phyloP scores from a whole-genome alignment of 305 asterid species.

The Fraxinus angustifolia region DNA sequence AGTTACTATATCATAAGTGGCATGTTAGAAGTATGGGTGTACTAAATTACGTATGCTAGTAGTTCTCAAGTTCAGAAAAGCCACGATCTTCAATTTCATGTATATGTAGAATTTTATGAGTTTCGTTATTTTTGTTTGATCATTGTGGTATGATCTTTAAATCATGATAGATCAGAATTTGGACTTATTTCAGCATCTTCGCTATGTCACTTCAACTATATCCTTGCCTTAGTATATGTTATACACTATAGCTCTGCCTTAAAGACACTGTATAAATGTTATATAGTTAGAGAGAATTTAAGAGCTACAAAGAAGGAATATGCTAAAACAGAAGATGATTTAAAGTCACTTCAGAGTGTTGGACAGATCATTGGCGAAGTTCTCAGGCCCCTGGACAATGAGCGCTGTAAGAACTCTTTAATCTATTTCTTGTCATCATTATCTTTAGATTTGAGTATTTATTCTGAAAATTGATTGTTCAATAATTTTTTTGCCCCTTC shows the following conservation, averaged over 20 bases:
- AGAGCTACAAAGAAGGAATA: conserved; percentile 79
- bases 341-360: conserved; percentile 95
- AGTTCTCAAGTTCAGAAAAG: background rate
- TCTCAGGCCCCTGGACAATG: conserved; percentile 93
- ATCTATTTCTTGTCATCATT: conserved; percentile 2
- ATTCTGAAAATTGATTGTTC: conserved; percentile 1
- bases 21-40: background rate
- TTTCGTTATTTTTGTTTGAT: background rate
- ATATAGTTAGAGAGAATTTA: conserved; percentile 70
- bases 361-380: conserved; percentile 98
- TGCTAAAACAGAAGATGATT: conserved; percentile 88
- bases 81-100: background rate
- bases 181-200: background rate
- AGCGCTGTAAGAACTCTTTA: conserved; percentile 60
- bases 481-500: background rate
- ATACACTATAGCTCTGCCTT: conserved; percentile 2
- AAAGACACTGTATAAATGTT: conserved; percentile 15
- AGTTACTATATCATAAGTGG: background rate
- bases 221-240: conserved; percentile 1
- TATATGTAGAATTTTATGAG: background rate
- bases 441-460: background rate
- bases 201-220: background rate
- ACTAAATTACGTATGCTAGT: background rate
- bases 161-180: conserved; percentile 5
- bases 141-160: conserved; percentile 5